These are phyloP conservation scores for Neonectria magnoliae DNA, from an alignment of 2,329 filamentous ascomycete genomes.

Conservation along the genomic window DNA sequence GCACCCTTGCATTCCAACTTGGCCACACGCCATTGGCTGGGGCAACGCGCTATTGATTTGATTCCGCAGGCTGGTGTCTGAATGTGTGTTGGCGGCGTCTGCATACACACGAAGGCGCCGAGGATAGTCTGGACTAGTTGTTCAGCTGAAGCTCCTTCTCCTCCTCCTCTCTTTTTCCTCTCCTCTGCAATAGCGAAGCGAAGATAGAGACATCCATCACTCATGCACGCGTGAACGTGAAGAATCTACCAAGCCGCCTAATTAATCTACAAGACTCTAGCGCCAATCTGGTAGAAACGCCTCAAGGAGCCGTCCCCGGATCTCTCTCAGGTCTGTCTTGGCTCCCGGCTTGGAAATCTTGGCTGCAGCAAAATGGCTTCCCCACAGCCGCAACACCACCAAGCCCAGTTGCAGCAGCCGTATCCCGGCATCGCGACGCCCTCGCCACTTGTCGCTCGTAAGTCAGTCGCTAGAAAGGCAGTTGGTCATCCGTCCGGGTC, in stretches of 20 bases:
- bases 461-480: slow-evolving; percentile 8
- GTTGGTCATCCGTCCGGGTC: not conserved
- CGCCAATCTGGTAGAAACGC: not conserved
- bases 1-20: not conserved
- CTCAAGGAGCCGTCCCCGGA: not conserved
- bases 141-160: not conserved
- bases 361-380: slow-evolving; percentile 10
- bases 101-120: no score
- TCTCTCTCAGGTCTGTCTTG: not conserved
- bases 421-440: slow-evolving; percentile 11
- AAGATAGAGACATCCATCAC: not conserved
- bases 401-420: slow-evolving; percentile 12
- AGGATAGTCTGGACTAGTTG: no score
- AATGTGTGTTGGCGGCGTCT: not conserved
- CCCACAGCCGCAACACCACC: slow-evolving; percentile 5
- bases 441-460: slow-evolving; percentile 7
- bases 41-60: not conserved
- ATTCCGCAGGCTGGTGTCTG: not conserved
- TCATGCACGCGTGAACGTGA: not conserved
- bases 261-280: not conserved
- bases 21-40: not conserved
- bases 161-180: not conserved
- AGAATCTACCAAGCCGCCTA: not conserved
- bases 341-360: not conserved
- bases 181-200: not conserved